A percentile compares a stretch with the other conserved stretches of the same genome.
phyloP scores from a whole-genome alignment of 2,329 filamentous ascomycete species.

The Hymenoscyphus infarciens region DNA sequence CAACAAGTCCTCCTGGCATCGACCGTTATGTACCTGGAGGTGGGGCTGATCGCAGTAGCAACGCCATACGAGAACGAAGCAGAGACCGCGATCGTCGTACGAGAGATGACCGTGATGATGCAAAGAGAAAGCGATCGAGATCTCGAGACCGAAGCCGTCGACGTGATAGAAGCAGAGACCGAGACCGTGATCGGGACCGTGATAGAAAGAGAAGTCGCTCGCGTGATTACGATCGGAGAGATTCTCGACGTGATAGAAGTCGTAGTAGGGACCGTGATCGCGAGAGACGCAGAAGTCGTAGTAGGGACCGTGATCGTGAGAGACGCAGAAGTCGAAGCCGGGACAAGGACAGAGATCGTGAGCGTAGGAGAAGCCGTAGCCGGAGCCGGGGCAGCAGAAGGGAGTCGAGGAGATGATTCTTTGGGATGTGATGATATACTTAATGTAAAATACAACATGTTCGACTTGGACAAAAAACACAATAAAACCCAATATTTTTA shows the following conservation, averaged over 20 bases:
- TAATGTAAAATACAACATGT: not conserved
- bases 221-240: constrained; percentile 6
- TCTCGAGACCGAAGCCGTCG: constrained; percentile 24
- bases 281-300: constrained; percentile 20
- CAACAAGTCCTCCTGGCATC: constrained; percentile 34
- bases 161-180: constrained; percentile 10
- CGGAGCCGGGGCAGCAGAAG: constrained; percentile 15
- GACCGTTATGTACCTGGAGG: constrained; percentile 35
- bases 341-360: constrained; percentile 20
- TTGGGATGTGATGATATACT: not conserved
- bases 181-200: constrained; percentile 1
- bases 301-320: constrained; percentile 24
- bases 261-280: constrained; percentile 25
- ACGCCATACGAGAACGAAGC: constrained; percentile 13
- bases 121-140: constrained; percentile 9
- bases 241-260: constrained; percentile 16
- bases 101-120: constrained; percentile 10
- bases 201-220: constrained; percentile 9
- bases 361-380: constrained; percentile 18
- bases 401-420: not conserved
- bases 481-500: no score
- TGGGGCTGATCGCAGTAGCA: constrained; percentile 27
- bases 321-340: constrained; percentile 23
- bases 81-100: constrained; percentile 5
- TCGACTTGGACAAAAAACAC: no score